Evolutionary conservation across 441 rosid species (phyloP).

Genomic region (Adansonia grandidieri): DNA sequence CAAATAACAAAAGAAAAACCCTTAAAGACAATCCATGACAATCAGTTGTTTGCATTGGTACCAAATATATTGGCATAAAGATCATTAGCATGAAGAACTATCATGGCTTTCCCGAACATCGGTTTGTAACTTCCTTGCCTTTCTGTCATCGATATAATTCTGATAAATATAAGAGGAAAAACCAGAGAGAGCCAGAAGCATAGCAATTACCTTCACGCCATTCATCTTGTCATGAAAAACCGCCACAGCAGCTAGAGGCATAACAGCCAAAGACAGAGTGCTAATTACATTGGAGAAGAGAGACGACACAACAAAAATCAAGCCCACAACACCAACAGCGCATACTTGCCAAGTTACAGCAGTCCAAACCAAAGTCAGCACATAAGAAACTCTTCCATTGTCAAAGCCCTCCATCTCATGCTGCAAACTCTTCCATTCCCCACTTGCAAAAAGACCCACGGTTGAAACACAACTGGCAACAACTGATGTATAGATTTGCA

Average conservation of each 20-base stretch:
- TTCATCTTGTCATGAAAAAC: conserved; percentile 76
- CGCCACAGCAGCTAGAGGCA: conserved; percentile 76
- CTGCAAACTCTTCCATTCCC: conserved; percentile 80
- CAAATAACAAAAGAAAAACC: not conserved
- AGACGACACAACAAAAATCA: conserved; percentile 81
- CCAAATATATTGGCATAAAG: conserved; percentile 1
- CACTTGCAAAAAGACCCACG: conserved; percentile 74
- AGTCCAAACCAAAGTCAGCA: conserved; percentile 66
- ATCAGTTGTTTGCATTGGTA: not conserved
- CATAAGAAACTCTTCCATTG: conserved; percentile 61
- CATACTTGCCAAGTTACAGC: conserved; percentile 87
- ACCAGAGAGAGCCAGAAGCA: conserved; percentile 81
- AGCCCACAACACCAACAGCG: conserved; percentile 85
- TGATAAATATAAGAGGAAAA: conserved; percentile 75
- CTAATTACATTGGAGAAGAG: conserved; percentile 90
- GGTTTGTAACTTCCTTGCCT: conserved; percentile 45
- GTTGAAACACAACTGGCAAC: conserved; percentile 62
- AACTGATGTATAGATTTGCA: conserved; percentile 75
- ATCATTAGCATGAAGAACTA: conserved; percentile 29
- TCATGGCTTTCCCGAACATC: conserved; percentile 26
- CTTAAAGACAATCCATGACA: not conserved
- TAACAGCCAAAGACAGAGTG: conserved; percentile 70
- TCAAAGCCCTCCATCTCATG: conserved; percentile 66
- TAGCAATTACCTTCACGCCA: conserved; percentile 69
- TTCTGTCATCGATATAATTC: conserved; percentile 65